Percentiles rank a stretch among this genome's conserved stretches.
These are phyloP conservation scores for Boletus pseudo-olivaceus DNA, from an alignment of 768 basidiomycete genomes.

Conservation along the genomic window DNA sequence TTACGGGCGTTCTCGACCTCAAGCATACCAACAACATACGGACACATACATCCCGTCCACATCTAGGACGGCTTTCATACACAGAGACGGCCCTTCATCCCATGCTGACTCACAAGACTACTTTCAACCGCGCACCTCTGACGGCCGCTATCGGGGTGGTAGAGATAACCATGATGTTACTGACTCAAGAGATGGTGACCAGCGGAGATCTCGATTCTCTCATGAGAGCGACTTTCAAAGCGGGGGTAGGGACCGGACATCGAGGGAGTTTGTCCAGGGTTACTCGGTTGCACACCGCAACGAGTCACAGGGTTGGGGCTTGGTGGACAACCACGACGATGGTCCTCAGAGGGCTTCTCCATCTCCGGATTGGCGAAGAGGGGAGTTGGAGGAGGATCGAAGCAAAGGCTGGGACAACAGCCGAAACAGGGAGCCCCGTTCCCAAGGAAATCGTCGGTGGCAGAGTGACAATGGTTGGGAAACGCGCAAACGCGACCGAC, in stretches of 20 bases:
- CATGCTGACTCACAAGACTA: slow-evolving; percentile 45
- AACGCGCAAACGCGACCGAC: slow-evolving; percentile 44
- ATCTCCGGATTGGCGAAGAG: slow-evolving; percentile 40
- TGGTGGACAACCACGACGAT: slow-evolving; percentile 40
- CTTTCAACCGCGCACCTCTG: slow-evolving; percentile 38
- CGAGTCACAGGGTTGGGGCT: slow-evolving; percentile 43
- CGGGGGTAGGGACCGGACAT: slow-evolving; percentile 44
- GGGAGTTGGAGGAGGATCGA: slow-evolving; percentile 38
- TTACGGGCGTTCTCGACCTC: slow-evolving; percentile 51
- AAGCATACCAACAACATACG: slow-evolving; percentile 35
- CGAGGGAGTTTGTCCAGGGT: slow-evolving; percentile 44
- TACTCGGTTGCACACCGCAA: slow-evolving; percentile 44
- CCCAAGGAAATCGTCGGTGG: slow-evolving; percentile 31
- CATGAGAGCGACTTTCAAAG: slow-evolving; percentile 41
- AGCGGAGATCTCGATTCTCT: slow-evolving; percentile 41
- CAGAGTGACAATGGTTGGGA: slow-evolving; percentile 50
- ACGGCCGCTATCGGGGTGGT: slow-evolving; percentile 49
- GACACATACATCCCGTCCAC: slow-evolving; percentile 46
- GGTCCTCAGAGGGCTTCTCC: slow-evolving; percentile 43
- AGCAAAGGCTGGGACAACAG: slow-evolving; percentile 33
- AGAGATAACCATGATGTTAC: slow-evolving; percentile 47
- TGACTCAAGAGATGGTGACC: slow-evolving; percentile 43
- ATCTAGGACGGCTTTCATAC: slow-evolving; percentile 27
- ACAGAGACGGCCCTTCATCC: slow-evolving; percentile 50
- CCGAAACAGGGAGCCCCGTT: slow-evolving; percentile 35